These are phyloP conservation scores for Talaromyces pinophilus DNA, from an alignment of 2,329 filamentous ascomycete species.

Conservation along the genomic window DNA sequence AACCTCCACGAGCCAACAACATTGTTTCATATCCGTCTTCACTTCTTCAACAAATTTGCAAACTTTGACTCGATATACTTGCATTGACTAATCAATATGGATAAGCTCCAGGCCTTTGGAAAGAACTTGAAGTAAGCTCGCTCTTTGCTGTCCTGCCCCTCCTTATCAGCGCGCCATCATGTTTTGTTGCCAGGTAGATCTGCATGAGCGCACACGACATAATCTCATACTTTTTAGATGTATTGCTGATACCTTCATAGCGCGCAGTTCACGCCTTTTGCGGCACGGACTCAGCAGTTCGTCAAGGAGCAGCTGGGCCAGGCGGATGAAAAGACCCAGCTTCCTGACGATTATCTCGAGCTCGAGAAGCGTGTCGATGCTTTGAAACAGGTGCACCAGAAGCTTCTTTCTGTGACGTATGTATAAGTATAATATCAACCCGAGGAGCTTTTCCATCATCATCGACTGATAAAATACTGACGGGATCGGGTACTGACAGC, in stretches of 20 bases:
- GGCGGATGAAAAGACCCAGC: slow-evolving; percentile 95
- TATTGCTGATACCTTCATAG: slow-evolving; percentile 46
- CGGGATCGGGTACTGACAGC: background rate
- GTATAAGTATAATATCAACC: too few relatives aligned
- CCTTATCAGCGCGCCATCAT: slow-evolving; percentile 9
- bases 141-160: slow-evolving; percentile 25
- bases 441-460: too few relatives aligned
- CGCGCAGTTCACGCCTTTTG: slow-evolving; percentile 86
- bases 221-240: background rate
- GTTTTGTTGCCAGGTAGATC: background rate
- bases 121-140: slow-evolving; percentile 67
- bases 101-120: slow-evolving; percentile 69
- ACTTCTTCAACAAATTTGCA: background rate
- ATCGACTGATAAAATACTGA: too few relatives aligned
- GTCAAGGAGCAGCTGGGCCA: slow-evolving; percentile 97
- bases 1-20: background rate
- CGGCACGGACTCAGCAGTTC: slow-evolving; percentile 92
- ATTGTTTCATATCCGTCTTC: background rate
- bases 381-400: slow-evolving; percentile 93
- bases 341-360: slow-evolving; percentile 95
- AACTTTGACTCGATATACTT: background rate
- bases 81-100: slow-evolving; percentile 51
- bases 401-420: slow-evolving; percentile 85
- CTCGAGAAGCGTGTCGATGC: slow-evolving; percentile 98
- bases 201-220: background rate